Conservation (phyloP, 305 asterid species). For the Caryopteris hybrid region DNA sequence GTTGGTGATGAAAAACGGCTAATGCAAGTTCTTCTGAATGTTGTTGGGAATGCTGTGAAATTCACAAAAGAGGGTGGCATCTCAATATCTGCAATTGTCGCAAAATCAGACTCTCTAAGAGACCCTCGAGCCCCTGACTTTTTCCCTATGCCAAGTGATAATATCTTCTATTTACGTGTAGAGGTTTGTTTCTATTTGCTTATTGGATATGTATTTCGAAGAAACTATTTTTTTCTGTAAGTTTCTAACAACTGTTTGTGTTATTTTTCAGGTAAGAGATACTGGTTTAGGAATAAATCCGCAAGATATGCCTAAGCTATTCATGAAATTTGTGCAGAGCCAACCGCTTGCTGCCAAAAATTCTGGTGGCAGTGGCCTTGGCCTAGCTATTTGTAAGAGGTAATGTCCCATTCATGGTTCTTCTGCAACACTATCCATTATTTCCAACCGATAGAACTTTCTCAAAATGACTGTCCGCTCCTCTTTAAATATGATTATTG, state of each 20-base stretch:
- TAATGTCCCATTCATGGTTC: constrained; percentile 20
- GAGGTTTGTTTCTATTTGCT: constrained; percentile 54
- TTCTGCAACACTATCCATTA: not conserved
- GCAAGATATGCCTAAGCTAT: constrained; percentile 79
- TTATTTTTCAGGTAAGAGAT: constrained; percentile 73
- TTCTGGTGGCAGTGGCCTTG: constrained; percentile 90
- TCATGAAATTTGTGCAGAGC: constrained; percentile 81
- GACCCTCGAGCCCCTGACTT: constrained; percentile 84
- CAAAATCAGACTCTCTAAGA: constrained; percentile 72
- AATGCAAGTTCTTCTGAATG: constrained; percentile 85
- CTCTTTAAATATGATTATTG: constrained; percentile 4
- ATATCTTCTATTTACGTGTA: constrained; percentile 78
- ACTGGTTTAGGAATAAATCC: constrained; percentile 87
- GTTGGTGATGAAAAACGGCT: constrained; percentile 91
- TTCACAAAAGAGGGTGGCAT: constrained; percentile 89
- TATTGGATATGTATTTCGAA: not conserved
- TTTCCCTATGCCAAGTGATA: constrained; percentile 67
- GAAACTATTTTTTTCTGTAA: not conserved
- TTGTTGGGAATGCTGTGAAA: constrained; percentile 94
- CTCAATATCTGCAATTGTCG: constrained; percentile 68
- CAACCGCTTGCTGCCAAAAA: constrained; percentile 63
- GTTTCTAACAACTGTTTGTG: constrained; percentile 6
- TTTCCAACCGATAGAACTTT: not conserved
- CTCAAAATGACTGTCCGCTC: not conserved
- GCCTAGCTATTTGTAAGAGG: constrained; percentile 95